Percentiles rank a stretch among this genome's conserved stretches.
phyloP scores from a whole-genome alignment of 2,329 filamentous ascomycete genomes.

The Sporothrix inflata region DNA sequence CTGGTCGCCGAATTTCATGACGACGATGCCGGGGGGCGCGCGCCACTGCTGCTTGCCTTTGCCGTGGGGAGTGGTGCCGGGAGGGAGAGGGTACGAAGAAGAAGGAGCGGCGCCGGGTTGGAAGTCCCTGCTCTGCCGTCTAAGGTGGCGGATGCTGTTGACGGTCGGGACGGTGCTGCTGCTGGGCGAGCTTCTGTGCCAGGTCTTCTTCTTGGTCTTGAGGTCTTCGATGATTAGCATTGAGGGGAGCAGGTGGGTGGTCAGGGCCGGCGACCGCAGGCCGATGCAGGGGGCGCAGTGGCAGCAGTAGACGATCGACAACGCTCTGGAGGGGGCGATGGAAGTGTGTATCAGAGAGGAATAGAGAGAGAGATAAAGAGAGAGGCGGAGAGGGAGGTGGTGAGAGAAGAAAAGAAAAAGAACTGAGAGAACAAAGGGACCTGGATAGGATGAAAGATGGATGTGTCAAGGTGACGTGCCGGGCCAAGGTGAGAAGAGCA shows the following conservation, averaged over 20 bases:
- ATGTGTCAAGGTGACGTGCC: neutral
- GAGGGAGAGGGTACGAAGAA: neutral
- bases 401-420: neutral
- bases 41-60: slow-evolving; percentile 36
- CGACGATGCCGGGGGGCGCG: slow-evolving; percentile 56
- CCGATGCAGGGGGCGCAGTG: neutral
- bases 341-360: neutral
- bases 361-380: neutral
- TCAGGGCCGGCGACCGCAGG: slow-evolving; percentile 18
- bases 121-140: slow-evolving; percentile 11
- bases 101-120: slow-evolving; percentile 27
- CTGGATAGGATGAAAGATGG: neutral
- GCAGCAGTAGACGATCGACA: neutral
- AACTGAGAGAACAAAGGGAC: neutral
- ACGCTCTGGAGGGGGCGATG: neutral
- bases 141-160: slow-evolving; percentile 21
- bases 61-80: neutral
- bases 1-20: slow-evolving; percentile 93
- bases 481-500: neutral
- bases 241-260: neutral
- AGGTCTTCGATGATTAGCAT: slow-evolving; percentile 61
- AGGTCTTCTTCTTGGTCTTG: slow-evolving; percentile 46
- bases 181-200: slow-evolving; percentile 39
- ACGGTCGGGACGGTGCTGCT: slow-evolving; percentile 19
- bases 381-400: neutral